Conservation (phyloP, 163 green algal species). For the Scenedesmus sp. region DNA sequence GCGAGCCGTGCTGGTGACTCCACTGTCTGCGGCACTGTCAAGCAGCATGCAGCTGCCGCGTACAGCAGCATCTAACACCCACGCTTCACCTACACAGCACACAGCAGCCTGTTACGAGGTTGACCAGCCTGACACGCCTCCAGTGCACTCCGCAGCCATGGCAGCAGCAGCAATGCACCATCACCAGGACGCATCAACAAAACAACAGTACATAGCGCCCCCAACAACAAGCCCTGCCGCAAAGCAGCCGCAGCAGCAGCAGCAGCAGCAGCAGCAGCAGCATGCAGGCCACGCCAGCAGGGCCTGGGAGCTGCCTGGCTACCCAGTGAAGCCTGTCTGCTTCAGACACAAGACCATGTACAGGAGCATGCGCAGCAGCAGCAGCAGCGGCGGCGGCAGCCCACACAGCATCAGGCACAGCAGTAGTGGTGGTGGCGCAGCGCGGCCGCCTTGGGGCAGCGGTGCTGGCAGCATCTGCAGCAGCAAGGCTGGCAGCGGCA, state of each 20-base stretch:
- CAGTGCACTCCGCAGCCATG: background rate
- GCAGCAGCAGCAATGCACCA: background rate
- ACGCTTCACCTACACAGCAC: background rate
- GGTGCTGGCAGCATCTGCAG: background rate
- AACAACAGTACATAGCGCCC: background rate
- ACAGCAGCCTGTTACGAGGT: background rate
- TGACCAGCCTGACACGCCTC: background rate
- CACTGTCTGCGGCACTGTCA: background rate
- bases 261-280: background rate
- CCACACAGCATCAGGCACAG: background rate
- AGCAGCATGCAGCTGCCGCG: background rate
- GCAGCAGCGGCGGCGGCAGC: background rate
- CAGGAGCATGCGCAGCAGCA: background rate
- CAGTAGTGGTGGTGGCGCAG: background rate
- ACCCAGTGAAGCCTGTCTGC: background rate
- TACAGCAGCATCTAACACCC: background rate
- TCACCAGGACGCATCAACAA: background rate
- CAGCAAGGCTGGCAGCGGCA: background rate
- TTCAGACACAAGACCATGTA: background rate
- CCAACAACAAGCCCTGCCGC: background rate
- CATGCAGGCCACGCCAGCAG: background rate
- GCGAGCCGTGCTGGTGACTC: background rate
- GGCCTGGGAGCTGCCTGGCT: background rate
- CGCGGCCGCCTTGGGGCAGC: background rate
- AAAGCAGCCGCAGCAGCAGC: background rate